phyloP scores from a whole-genome alignment of 2,329 filamentous ascomycete genomes.

The Tolypocladium tropicale region DNA sequence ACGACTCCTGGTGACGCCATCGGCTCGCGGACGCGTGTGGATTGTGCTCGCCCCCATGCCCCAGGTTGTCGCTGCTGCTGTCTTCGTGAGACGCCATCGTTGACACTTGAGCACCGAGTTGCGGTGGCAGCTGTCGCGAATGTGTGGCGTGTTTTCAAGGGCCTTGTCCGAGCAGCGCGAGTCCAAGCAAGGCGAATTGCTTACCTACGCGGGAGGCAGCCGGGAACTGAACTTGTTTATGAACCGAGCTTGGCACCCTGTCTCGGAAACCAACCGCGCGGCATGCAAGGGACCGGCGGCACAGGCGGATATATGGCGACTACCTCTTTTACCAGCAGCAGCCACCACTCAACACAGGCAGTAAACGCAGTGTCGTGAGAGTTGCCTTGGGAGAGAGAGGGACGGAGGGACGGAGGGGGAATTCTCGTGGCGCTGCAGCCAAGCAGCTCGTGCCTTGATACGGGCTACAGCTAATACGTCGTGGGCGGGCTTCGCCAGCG shows the following conservation, averaged over 20 bases:
- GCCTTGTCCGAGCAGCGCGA: neutral
- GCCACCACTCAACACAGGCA: neutral
- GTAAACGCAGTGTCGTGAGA: neutral
- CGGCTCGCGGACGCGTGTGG: conserved; percentile 45
- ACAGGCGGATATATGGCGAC: neutral
- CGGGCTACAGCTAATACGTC: too few species aligned
- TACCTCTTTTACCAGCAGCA: neutral
- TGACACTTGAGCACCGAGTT: neutral
- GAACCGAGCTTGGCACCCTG: too few species aligned
- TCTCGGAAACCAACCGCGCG: neutral
- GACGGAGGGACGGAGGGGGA: too few species aligned
- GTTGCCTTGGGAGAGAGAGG: neutral
- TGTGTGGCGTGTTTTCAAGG: neutral
- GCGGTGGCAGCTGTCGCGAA: neutral
- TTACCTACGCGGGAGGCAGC: neutral
- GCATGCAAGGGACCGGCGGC: neutral
- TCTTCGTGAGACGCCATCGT: neutral
- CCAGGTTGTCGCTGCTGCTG: neutral
- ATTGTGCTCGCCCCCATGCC: conserved; percentile 26
- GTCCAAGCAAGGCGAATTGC: neutral
- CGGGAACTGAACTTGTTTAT: neutral
- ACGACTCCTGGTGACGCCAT: conserved; percentile 57
- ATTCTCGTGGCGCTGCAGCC: neutral
- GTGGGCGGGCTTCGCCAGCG: neutral
- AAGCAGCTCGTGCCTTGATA: neutral